Conservation (phyloP, 352 stramenopile genomes). For the Pythium sukuiense region DNA sequence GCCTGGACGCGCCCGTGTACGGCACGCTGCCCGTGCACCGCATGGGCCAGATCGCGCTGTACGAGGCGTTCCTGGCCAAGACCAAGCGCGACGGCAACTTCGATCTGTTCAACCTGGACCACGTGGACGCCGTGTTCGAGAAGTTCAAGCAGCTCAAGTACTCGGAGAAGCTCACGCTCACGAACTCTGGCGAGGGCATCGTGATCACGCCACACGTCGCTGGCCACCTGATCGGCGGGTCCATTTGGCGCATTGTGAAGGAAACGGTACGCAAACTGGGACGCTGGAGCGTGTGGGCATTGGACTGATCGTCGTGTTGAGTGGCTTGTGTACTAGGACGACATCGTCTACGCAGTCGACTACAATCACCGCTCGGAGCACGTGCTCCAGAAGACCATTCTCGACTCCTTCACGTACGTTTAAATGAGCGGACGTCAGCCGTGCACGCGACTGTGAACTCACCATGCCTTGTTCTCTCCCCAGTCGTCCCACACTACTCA, state of each 20-base stretch:
- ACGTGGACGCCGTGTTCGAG: conserved; percentile 93
- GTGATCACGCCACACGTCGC: conserved; percentile 94
- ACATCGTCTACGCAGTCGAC: conserved; percentile 92
- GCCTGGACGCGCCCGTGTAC: conserved; percentile 89
- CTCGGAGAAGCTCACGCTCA: conserved; percentile 91
- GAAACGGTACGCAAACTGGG: conserved; percentile 70
- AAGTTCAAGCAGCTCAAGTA: conserved; percentile 95
- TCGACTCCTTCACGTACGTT: conserved; percentile 90
- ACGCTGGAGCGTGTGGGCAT: neutral
- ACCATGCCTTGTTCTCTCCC: conserved; percentile 10
- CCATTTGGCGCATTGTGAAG: conserved; percentile 94
- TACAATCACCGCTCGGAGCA: conserved; percentile 95
- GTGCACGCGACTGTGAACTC: neutral
- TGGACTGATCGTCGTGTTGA: conserved; percentile 5
- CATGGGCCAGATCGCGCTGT: conserved; percentile 97
- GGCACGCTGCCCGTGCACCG: conserved; percentile 94
- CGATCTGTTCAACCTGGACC: conserved; percentile 90
- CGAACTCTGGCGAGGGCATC: conserved; percentile 84
- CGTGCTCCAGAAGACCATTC: conserved; percentile 92
- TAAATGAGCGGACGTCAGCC: no score
- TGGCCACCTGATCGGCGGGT: conserved; percentile 93
- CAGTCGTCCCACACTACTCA: conserved; percentile 82
- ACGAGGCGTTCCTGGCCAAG: conserved; percentile 93
- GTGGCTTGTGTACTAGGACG: conserved; percentile 47
- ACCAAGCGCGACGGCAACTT: conserved; percentile 92